Base-by-base conservation (phyloP, 1,139 yeast species). In the Magnusiomyces clavatus region DNA sequence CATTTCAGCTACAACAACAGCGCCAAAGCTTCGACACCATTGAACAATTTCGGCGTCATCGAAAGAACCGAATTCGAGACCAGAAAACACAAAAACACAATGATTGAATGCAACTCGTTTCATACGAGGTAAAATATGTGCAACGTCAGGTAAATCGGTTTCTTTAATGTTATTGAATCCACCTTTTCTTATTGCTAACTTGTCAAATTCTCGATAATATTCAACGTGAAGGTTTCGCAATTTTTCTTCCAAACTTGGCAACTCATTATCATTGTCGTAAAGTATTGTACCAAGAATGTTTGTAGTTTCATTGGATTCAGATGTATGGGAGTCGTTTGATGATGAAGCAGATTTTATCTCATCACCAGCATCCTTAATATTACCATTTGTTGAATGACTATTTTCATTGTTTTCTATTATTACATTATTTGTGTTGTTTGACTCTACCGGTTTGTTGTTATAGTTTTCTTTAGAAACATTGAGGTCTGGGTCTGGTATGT, bases 1-100 rank as follows among this genome's bases (percentile, higher is more conserved):
- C 29, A 86, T 83, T 56, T 87, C 90, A 17, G 82, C 76, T 0
- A 86, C 86, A 10, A 92, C 90, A 6, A 75, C 75, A 0, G 96
- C 97, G 0, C 98, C 98, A 74, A 92, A 92, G 55, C 90, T 87
- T 53, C 80, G 78, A 16, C 92, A 86, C 97, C 97, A 90, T 31
- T 83, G 81, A 1, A 90, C 97, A 49, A 92, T 86, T 65, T 88
- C 96, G 1, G 71, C 73, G 17, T 76, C 70, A 51, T 84, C 83
- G 17, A 86, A 70, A 1, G 94, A 94, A 16, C 86, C 66, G 1
- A 97, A 97, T 19, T 92, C 77, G 14, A 90, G 76, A 0, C 97
- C 97, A 1, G 96, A 85, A 61, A 92, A 85, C 31, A 92, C 74
- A 53, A 92, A 79, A 0, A 81, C 80, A 47, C 83, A 77, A 2